Evolutionary conservation across 768 basidiomycete species (phyloP).

Genomic region (Neoboletus magnificus): DNA sequence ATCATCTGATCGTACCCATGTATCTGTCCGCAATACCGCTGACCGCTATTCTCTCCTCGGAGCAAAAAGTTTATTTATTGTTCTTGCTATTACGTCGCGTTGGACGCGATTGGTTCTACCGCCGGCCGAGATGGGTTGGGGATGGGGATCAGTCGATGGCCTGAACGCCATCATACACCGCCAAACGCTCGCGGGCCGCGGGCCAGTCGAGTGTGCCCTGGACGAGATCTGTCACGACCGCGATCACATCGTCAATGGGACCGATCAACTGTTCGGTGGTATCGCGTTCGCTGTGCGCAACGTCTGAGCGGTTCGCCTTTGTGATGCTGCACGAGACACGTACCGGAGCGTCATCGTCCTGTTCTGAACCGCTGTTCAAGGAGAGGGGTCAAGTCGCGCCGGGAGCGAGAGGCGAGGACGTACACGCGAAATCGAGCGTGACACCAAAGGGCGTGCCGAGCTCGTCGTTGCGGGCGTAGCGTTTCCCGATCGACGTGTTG

Average conservation of each 20-base stretch:
- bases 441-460: slow-evolving; percentile 96
- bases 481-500: slow-evolving; percentile 90
- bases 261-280: slow-evolving; percentile 93
- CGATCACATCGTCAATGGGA: slow-evolving; percentile 82
- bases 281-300: slow-evolving; percentile 74
- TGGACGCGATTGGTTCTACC: neutral
- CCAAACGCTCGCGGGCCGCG: slow-evolving; percentile 65
- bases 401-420: neutral
- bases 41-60: slow-evolving; percentile 14
- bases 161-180: slow-evolving; percentile 86
- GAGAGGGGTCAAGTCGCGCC: neutral
- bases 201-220: slow-evolving; percentile 74
- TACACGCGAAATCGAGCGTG: slow-evolving; percentile 93
- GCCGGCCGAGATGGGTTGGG: neutral
- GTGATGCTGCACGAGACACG: slow-evolving; percentile 28
- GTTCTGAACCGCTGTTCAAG: slow-evolving; percentile 78
- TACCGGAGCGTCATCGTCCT: slow-evolving; percentile 92
- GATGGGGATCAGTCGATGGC: slow-evolving; percentile 51
- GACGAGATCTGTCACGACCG: slow-evolving; percentile 74
- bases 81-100: neutral
- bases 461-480: slow-evolving; percentile 97
- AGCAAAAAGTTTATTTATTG: slow-evolving; percentile 4
- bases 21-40: neutral
- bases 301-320: neutral
- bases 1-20: neutral